Evolutionary conservation across 75 land plant species (phyloP), one percentile per base, ranked within the genome.

Genomic region (Chamaecyparis obtusa): DNA sequence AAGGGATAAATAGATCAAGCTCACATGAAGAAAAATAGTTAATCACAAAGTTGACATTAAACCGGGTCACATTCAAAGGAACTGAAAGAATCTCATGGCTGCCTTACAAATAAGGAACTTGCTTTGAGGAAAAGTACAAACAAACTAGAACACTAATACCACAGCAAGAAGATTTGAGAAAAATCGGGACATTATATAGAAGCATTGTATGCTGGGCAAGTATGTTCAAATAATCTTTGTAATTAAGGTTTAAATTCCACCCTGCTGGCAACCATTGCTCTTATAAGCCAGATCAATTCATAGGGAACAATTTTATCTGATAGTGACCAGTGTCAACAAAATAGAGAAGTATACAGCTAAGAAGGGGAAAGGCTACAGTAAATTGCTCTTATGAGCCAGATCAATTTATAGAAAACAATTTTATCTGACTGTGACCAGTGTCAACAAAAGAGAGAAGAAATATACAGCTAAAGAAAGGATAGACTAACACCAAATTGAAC

Each of bases 31-130:
- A 11, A 44, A 44, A 83, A 83, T 4, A 83, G 48, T n/a, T 1
- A 19, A 83, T 83, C 84, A 41, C 13, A 83, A 83, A 83, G 84
- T 41, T 83, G n/a, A 41, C 48, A 41, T 83, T 24, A 41, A 82
- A 83, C 14, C n/a, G 5, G 10, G n/a, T 41, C n/a, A 10, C 46
- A 21, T 41, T 11, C 1, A 21, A 27, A 44, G 46, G 5, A 83
- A 24, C n/a, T n/a, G 36, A 9, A 74, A 74, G 6, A 67, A 33
- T 32, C 16, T 72, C 3, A 74, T 15, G 10, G 36, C 11, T 13
- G 36, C 36, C 36, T 32, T 74, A 11, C 11, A 74, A 74, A 33
- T 33, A 74, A 74, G 76, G 36, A 74, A 33, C 37, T 33, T 74
- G 3, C 13, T 6, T 9, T 72, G 13, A 32, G 10, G 32, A 10